Evolutionary conservation across 805 yeast species (phyloP), one percentile per base, ranked within the genome.

Genomic region (Zygoascus tannicola): DNA sequence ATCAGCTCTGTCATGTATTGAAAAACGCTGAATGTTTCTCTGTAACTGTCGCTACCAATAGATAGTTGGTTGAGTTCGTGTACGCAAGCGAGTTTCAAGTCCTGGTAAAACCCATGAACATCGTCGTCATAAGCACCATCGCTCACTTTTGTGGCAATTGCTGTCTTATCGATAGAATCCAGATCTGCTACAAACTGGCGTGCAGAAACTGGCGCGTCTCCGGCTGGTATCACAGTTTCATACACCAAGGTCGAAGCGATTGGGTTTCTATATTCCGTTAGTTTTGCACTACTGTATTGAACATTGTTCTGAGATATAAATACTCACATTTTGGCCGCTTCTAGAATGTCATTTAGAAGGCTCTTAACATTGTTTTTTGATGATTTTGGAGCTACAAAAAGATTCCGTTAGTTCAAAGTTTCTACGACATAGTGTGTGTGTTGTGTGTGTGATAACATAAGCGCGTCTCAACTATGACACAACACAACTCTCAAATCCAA

Each of bases 1-100:
- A 64, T 44, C 44, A 62, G 49, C 36, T 62, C 65, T 2, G 53
- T 50, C 15, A 56, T 46, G 46, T 55, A 63, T 46, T 51, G 53
- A 51, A 59, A 63, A 32, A 60, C 53, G 34, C 47, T 45, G 41
- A 54, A 39, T 12, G 56, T 30, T 34, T 47, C 54, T 10, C 36
- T 46, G 48, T 63, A 63, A 32, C 46, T 49, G 22, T 48, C 48
- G 30, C 59, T 50, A 20, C 59, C 59, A 44, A 60, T 58, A 5
- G 53, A 54, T 3, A 38, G 41, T 35, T 50, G 40, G 20, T 50
- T 46, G 5, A 61, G 49, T 3, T 44, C 41, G 30, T 53, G 41
- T 30, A 54, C 57, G 5, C 56, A 47, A 15, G 61, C 60, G 14
- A 55, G 55, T 50, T 59, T 59, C 36, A 60, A 43, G 45, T 60